Evolutionary conservation across 2,329 filamentous ascomycete genomes (phyloP).

Genomic region (Sporothrix brunneoviolacea): DNA sequence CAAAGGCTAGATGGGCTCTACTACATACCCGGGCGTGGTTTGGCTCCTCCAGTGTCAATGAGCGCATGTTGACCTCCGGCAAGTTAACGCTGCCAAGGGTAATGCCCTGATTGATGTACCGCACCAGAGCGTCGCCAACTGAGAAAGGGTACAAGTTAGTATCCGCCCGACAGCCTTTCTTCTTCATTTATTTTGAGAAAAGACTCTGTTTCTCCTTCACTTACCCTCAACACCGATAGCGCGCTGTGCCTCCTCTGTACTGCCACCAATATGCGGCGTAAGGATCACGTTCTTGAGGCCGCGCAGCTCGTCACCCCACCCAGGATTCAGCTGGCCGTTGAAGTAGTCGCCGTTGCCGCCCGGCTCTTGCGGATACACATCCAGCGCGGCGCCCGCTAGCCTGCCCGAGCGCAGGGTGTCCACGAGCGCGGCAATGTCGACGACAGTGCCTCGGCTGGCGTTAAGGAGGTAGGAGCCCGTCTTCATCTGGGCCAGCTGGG

Average conservation of each 20-base stretch:
- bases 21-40: slow-evolving; percentile 72
- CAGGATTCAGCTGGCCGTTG: slow-evolving; percentile 66
- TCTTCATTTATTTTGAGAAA: no score
- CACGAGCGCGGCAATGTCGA: slow-evolving; percentile 88
- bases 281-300: slow-evolving; percentile 87
- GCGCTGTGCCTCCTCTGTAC: slow-evolving; percentile 93
- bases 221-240: slow-evolving; percentile 84
- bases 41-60: slow-evolving; percentile 81
- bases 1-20: not conserved
- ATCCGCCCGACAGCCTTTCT: no score
- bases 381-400: slow-evolving; percentile 87
- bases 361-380: slow-evolving; percentile 93
- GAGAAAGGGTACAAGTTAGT: slow-evolving; percentile 3
- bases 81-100: slow-evolving; percentile 92
- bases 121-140: slow-evolving; percentile 79
- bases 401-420: slow-evolving; percentile 80
- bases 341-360: slow-evolving; percentile 95
- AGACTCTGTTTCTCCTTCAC: no score
- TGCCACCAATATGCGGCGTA: slow-evolving; percentile 94
- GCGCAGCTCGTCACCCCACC: slow-evolving; percentile 78
- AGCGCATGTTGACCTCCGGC: slow-evolving; percentile 87
- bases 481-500: slow-evolving; percentile 84
- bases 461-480: slow-evolving; percentile 91
- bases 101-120: slow-evolving; percentile 92
- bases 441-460: slow-evolving; percentile 85